Evolutionary conservation across 2,329 filamentous ascomycete species (phyloP), one percentile per base, ranked within the genome.

Genomic region (Endothia cerciana): DNA sequence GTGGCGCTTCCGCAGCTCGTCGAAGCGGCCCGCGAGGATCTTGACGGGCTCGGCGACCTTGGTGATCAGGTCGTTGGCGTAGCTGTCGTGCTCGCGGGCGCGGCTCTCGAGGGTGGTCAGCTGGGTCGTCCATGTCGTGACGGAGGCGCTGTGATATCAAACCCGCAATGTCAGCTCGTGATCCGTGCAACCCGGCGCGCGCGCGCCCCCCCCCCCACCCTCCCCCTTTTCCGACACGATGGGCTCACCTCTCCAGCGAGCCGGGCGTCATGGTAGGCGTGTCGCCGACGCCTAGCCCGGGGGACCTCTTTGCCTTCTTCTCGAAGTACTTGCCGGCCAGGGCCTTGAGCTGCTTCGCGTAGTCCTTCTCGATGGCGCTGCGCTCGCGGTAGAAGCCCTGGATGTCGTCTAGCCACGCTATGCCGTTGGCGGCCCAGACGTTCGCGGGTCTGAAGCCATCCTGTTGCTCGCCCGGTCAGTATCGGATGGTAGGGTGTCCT

Each of bases 361-460:
- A 98, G 77, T 99, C 96, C 80, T 97, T 97, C 81, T 99, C 95
- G 77, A 99, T 97, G 43, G 83, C 88, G 75, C 93, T 92, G 65
- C 96, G 88, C 79, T 99, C 95, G 70, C 95, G 92, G 83, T 98
- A 99, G 82, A 98, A 99, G 75, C 92, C 89, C 78, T 99, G 93
- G 69, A 99, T 92, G 73, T 99, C 95, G 74, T 97, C 94, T 67
- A 99, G 89, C 94, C 94, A 99, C 71, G 87, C 83, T 77, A 99
- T 97, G 70, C 94, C 93, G 77, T 92, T 89, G 69, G 88, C 85
- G 65, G 96, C 92, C 95, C 95, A 99, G 73, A 86, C 88, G 80
- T 94, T 97, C 76, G 96, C 93, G 22, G 93, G 88, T 80, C 96
- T 97, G 85, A 97, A 99, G 75, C 91, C 92, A 88, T 99, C 95